Conservation (phyloP, 192 early-diverging fungal species). For the Coemansia asiatica region DNA sequence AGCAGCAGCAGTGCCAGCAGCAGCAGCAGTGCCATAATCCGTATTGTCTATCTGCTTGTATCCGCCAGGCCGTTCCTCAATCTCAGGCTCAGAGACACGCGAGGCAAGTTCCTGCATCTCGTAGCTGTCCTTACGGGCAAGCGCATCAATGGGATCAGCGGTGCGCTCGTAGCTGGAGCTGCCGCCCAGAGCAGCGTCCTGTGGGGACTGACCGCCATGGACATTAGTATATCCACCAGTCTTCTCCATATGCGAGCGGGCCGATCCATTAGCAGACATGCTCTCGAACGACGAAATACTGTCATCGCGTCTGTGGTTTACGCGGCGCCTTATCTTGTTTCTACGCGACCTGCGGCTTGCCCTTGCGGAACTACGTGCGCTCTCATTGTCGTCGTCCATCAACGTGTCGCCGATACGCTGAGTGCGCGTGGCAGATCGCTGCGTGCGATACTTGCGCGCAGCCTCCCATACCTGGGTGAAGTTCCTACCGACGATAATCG, state of each 20-base stretch:
- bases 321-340: constrained; percentile 12
- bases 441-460: constrained; percentile 46
- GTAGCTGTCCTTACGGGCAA: constrained; percentile 54
- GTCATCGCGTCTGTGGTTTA: constrained; percentile 16
- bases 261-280: constrained; percentile 6
- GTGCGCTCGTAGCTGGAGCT: constrained; percentile 8
- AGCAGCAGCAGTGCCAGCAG: no score
- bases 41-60: constrained; percentile 13
- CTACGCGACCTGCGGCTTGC: constrained; percentile 21
- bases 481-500: constrained; percentile 81
- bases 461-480: constrained; percentile 83
- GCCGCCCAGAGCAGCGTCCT: background rate
- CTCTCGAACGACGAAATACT: constrained; percentile 51
- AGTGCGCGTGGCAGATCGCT: constrained; percentile 15
- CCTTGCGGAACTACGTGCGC: constrained; percentile 17
- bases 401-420: constrained; percentile 28
- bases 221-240: constrained; percentile 34
- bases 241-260: constrained; percentile 17
- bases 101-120: constrained; percentile 48
- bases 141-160: constrained; percentile 32
- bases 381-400: constrained; percentile 18
- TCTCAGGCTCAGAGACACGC: constrained; percentile 8
- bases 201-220: constrained; percentile 22
- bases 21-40: background rate
- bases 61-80: constrained; percentile 20